Percentiles rank a stretch among this genome's conserved stretches.
Evolutionary conservation across 2,329 filamentous ascomycete species (phyloP).

Genomic region (Rasamsonia emersonii): DNA sequence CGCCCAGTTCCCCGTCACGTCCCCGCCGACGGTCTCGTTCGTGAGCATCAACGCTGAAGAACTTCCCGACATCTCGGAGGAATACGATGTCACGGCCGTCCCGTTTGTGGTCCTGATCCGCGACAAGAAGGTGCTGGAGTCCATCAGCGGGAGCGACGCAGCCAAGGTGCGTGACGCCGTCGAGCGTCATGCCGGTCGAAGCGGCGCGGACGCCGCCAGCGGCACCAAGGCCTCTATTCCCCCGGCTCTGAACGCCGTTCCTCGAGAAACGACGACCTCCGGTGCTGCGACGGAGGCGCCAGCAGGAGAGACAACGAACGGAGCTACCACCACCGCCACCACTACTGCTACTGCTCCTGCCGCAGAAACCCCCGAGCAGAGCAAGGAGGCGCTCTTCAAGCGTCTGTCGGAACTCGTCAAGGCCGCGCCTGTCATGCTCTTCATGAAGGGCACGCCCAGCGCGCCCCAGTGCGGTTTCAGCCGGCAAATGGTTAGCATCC

Average conservation of each 20-base stretch:
- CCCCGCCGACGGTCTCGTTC: slow-evolving; percentile 65
- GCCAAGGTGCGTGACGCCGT: slow-evolving; percentile 76
- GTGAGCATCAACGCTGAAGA: slow-evolving; percentile 91
- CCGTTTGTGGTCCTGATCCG: slow-evolving; percentile 82
- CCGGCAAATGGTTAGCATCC: slow-evolving; percentile 73
- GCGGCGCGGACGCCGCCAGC: slow-evolving; percentile 20
- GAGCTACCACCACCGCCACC: slow-evolving; percentile 19
- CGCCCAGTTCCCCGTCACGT: slow-evolving; percentile 66
- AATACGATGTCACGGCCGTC: slow-evolving; percentile 89
- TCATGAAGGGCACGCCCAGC: slow-evolving; percentile 94
- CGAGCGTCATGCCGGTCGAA: slow-evolving; percentile 62
- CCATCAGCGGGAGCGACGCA: slow-evolving; percentile 82
- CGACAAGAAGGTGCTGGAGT: slow-evolving; percentile 67
- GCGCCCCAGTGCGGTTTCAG: slow-evolving; percentile 89
- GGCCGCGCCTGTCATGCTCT: slow-evolving; percentile 94
- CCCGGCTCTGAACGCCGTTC: slow-evolving; percentile 31
- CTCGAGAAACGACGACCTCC: slow-evolving; percentile 15
- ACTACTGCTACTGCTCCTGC: slow-evolving; percentile 16
- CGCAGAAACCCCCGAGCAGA: slow-evolving; percentile 40
- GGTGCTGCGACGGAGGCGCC: slow-evolving; percentile 16
- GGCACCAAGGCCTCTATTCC: slow-evolving; percentile 26
- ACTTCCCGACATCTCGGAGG: slow-evolving; percentile 80
- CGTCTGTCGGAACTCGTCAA: slow-evolving; percentile 78
- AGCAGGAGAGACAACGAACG: too few relatives aligned
- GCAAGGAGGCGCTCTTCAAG: slow-evolving; percentile 77